Evolutionary conservation across 2,329 filamentous ascomycete genomes (phyloP).

Genomic region (Beauveria varroae): DNA sequence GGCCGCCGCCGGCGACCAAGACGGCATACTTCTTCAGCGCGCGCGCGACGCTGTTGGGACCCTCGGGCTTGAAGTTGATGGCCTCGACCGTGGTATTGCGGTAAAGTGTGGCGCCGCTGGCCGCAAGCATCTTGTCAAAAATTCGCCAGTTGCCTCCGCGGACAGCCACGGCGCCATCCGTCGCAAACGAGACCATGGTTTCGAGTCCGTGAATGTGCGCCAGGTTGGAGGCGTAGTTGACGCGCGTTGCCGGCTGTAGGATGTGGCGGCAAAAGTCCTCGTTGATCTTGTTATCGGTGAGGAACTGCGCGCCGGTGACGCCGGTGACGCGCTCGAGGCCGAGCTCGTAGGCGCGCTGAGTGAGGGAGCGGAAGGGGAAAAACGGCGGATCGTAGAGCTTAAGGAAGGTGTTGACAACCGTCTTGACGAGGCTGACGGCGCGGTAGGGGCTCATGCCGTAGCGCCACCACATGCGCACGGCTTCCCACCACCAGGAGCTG

Average conservation of each 20-base stretch:
- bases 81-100: constrained; percentile 61
- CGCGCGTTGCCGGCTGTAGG: constrained; percentile 81
- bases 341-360: constrained; percentile 57
- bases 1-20: constrained; percentile 25
- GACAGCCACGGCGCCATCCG: constrained; percentile 73
- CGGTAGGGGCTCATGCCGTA: constrained; percentile 75
- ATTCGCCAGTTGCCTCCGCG: constrained; percentile 90
- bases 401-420: constrained; percentile 64
- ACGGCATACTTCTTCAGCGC: constrained; percentile 41
- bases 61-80: constrained; percentile 40
- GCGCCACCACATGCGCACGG: constrained; percentile 71
- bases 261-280: constrained; percentile 67
- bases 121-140: constrained; percentile 71
- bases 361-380: constrained; percentile 78
- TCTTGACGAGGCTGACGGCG: constrained; percentile 64
- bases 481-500: constrained; percentile 68
- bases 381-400: constrained; percentile 71
- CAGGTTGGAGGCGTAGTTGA: constrained; percentile 91
- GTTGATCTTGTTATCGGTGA: constrained; percentile 60
- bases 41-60: constrained; percentile 31
- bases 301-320: constrained; percentile 64
- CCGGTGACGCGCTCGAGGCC: constrained; percentile 60
- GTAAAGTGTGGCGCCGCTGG: constrained; percentile 51
- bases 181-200: constrained; percentile 85
- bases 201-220: constrained; percentile 81